Evolutionary conservation across 2,329 filamentous ascomycete species (phyloP), one percentile per base, ranked within the genome.

Genomic region (Chaetomium strumarium): DNA sequence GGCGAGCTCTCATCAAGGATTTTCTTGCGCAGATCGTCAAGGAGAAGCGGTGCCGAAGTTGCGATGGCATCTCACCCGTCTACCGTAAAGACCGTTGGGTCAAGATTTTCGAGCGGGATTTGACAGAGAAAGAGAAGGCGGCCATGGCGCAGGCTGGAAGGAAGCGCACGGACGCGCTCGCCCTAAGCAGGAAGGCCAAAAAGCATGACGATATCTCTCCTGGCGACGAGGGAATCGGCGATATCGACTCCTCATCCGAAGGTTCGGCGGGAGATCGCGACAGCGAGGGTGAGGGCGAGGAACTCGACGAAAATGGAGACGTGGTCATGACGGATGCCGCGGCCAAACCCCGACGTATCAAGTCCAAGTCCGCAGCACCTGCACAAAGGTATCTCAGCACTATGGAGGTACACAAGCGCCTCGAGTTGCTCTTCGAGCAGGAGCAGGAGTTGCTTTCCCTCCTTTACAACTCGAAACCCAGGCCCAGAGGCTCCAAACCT

Each of bases 31-130:
- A 84, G 29, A 85, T 96, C 50, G 80, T 80, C 44, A 80, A 79
- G 61, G 76, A 79, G 43, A 86, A 84, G 62, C 80, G 80, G 63
- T 99, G 93, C 70, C 75, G 74, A 42, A 76, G 72, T 51, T 85
- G 81, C 60, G 72, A 74, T 46, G 87, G 86, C 29, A 81, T 93
- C 56, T 91, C 87, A 13, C 91, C 90, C 11, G 76, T 77, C 2
- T 97, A 89, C 70, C 84, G 92, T 62, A 96, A 95, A 68, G 92
- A 99, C 64, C 80, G 86, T 40, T 93, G 84, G 63, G 86, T 91
- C 65, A 99, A 97, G 70, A 90, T 99, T 49, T 99, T 97, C 69
- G 85, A 92, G 66, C 93, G 88, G 65, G 76, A 86, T 2, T 72
- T 96, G 52, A 80, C 78, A 43, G 70, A 78, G 43, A 95, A 95